Conservation (phyloP, 139 green algal species). For the Mychonastes homosphaera region DNA sequence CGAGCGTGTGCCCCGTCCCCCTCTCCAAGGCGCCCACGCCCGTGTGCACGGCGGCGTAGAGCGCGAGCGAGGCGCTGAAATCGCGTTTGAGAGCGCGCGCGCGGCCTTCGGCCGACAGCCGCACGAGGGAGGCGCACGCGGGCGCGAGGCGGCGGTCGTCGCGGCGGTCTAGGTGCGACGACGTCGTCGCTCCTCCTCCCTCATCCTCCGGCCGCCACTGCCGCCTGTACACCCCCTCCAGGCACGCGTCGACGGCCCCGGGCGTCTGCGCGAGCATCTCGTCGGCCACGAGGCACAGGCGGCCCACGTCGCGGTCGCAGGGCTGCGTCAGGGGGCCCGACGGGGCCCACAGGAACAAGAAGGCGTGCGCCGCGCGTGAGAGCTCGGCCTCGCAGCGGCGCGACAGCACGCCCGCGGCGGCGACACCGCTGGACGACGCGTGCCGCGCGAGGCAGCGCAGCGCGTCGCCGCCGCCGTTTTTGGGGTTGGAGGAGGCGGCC, state of each 20-base stretch:
- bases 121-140: too few species aligned
- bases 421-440: constrained; percentile 49
- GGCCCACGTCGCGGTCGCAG: constrained; percentile 60
- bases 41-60: too few species aligned
- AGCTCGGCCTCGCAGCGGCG: constrained; percentile 56
- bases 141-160: too few species aligned
- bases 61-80: too few species aligned
- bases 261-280: constrained; percentile 26
- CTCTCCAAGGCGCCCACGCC: too few species aligned
- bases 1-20: too few species aligned
- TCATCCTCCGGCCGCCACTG: too few species aligned
- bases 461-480: not conserved
- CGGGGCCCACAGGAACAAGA: constrained; percentile 67
- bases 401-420: constrained; percentile 27
- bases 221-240: constrained; percentile 35
- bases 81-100: too few species aligned
- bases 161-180: too few species aligned
- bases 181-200: too few species aligned
- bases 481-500: not conserved
- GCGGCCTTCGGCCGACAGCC: too few species aligned
- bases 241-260: constrained; percentile 51
- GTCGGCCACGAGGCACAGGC: constrained; percentile 26
- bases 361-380: constrained; percentile 62
- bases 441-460: not conserved
- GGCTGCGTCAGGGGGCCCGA: constrained; percentile 38